Evolutionary conservation across 805 yeast species (phyloP).

Genomic region (Metahyphopichia silvanorum): DNA sequence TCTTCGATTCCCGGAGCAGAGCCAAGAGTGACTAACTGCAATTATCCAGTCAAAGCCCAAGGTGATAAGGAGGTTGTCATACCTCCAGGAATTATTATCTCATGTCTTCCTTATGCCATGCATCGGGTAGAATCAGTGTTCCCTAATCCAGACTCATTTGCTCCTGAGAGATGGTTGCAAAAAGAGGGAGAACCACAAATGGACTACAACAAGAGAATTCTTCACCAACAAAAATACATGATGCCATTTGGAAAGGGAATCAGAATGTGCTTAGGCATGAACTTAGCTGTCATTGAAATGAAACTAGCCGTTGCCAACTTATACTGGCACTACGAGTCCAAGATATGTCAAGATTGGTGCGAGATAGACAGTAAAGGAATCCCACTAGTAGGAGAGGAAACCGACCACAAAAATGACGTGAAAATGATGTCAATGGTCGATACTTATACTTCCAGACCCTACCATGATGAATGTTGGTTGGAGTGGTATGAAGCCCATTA

Average conservation of each 20-base stretch:
- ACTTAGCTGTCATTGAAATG: slow-evolving; percentile 64
- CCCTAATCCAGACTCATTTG: slow-evolving; percentile 47
- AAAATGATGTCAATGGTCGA: slow-evolving; percentile 57
- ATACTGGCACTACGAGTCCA: slow-evolving; percentile 46
- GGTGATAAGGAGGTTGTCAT: slow-evolving; percentile 24
- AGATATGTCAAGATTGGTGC: slow-evolving; percentile 45
- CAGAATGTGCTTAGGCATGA: slow-evolving; percentile 72
- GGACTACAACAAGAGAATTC: slow-evolving; percentile 33
- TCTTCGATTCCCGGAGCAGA: slow-evolving; percentile 75
- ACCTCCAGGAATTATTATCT: slow-evolving; percentile 54
- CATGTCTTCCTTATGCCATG: slow-evolving; percentile 64
- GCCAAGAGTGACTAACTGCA: slow-evolving; percentile 47
- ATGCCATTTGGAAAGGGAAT: slow-evolving; percentile 73
- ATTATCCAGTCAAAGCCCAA: slow-evolving; percentile 20
- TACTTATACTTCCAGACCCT: slow-evolving; percentile 51
- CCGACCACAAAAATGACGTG: slow-evolving; percentile 28
- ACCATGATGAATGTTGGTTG: slow-evolving; percentile 52
- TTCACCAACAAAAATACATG: slow-evolving; percentile 48
- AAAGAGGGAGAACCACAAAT: slow-evolving; percentile 27
- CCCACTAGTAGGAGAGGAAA: slow-evolving; percentile 12
- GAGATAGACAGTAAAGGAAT: slow-evolving; percentile 11
- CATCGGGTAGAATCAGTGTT: slow-evolving; percentile 53
- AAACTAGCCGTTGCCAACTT: slow-evolving; percentile 53
- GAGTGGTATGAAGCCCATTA: slow-evolving; percentile 22
- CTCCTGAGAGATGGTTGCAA: slow-evolving; percentile 64